phyloP scores from a whole-genome alignment of 148 eudicot species.

The Nyssa sinensis region DNA sequence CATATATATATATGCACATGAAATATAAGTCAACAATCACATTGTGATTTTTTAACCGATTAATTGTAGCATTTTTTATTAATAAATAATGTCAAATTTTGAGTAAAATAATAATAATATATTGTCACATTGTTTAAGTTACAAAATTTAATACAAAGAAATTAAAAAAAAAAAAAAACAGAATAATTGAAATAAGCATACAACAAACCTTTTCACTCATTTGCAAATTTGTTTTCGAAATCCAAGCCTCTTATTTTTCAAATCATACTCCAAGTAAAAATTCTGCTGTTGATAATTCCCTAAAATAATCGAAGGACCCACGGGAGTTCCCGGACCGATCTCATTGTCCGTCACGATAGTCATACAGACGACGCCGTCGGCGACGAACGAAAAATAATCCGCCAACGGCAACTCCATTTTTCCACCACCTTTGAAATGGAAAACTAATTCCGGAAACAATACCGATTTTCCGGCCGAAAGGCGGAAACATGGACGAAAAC shows the following conservation, averaged over 20 bases:
- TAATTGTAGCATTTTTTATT: too few relatives aligned
- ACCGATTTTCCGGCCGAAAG: conserved; percentile 17
- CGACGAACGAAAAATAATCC: conserved; percentile 44
- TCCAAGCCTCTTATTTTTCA: conserved; percentile 61
- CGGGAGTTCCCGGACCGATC: conserved; percentile 4
- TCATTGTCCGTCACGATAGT: too few relatives aligned
- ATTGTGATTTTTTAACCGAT: too few relatives aligned
- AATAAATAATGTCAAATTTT: too few relatives aligned
- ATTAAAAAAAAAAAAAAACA: too few relatives aligned
- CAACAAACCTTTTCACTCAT: too few relatives aligned
- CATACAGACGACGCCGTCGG: conserved; percentile 24
- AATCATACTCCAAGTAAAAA: conserved; percentile 71
- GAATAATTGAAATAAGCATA: too few relatives aligned
- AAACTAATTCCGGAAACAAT: conserved; percentile 41
- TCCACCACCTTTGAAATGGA: conserved; percentile 66
- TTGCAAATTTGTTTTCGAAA: conserved; percentile 47
- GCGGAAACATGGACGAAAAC: conserved; percentile 55
- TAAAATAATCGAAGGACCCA: conserved; percentile 59
- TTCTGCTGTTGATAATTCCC: conserved; percentile 80
- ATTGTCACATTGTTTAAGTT: too few relatives aligned
- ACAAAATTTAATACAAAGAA: too few relatives aligned
- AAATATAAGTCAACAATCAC: too few relatives aligned
- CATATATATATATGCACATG: too few relatives aligned
- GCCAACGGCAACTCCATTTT: conserved; percentile 51
- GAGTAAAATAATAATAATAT: too few relatives aligned